Evolutionary conservation across 164 flowering plant species (phyloP), one percentile per base, ranked within the genome.

Genomic region (Brasenia schreberi): DNA sequence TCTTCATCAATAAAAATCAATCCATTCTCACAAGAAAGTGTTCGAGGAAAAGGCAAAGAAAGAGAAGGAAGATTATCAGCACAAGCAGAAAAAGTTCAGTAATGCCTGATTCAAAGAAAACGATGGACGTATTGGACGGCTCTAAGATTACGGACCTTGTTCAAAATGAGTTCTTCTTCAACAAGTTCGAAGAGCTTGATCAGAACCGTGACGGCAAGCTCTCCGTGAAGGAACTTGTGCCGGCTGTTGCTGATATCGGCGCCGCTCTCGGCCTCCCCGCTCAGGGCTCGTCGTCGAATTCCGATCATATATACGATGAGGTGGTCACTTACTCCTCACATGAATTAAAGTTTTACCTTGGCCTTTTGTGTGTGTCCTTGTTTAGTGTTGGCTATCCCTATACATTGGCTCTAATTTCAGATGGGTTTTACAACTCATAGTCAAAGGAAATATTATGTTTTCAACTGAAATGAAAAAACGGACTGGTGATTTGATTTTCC

Each of bases 61-160:
- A 33, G 27, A 23, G 27, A 23, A 23, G 27, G 27, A 23, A 23
- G 39, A 33, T 33, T 33, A 33, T 33, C 39, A 33, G 39, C 39
- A 33, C 39, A 33, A 33, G 4, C 39, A 33, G 39, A 33, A 33
- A 33, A 33, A 33, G 4, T 4, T 33, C 39, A 33, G 39, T 4
- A 33, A 27, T 18, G 12, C 64, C 59, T 78, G 72, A 64, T 64
- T 77, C 70, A 65, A 74, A 70, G 6, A 74, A 39, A 43, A 68
- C 65, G 3, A 77, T 67, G 23, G 74, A 87, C 83, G 89, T 89
- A 63, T 49, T 94, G 77, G 96, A 94, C 71, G 96, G 97, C 72
- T 85, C 96, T 7, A 84, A 84, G 68, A 86, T 90, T 80, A 90
- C 81, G 85, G 76, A 85, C 85, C 79, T 90, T 82, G 98, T 94